phyloP scores from a whole-genome alignment of 768 basidiomycete species.

The Rhizopogon salebrosus region DNA sequence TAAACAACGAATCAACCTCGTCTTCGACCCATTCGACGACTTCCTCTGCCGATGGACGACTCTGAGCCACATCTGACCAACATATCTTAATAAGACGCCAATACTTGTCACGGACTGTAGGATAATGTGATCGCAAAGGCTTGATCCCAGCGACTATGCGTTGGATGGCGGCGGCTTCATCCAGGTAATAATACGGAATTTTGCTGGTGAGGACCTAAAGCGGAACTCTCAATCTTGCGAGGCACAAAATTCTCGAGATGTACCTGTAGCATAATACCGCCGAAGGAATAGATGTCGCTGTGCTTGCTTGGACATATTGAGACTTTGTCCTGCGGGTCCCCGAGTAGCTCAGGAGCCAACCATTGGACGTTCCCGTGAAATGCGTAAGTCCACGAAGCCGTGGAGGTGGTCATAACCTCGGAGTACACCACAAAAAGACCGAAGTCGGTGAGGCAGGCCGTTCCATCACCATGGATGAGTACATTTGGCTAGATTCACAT shows the following conservation, averaged over 20 bases:
- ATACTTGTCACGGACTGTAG: constrained; percentile 31
- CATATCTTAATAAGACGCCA: constrained; percentile 38
- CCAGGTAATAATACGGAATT: constrained; percentile 17
- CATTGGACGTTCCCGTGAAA: constrained; percentile 29
- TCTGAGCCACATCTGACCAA: constrained; percentile 26
- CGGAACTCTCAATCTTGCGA: too few species aligned
- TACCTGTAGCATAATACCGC: too few species aligned
- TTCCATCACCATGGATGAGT: too few species aligned
- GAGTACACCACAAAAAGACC: constrained; percentile 36
- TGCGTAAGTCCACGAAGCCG: constrained; percentile 7
- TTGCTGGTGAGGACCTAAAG: constrained; percentile 4
- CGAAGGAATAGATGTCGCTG: constrained; percentile 39
- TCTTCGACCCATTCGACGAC: background rate
- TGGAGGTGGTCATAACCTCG: constrained; percentile 23
- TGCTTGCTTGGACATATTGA: too few species aligned
- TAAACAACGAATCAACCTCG: background rate
- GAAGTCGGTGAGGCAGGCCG: constrained; percentile 34
- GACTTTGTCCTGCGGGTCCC: too few species aligned
- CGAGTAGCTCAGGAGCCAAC: constrained; percentile 4
- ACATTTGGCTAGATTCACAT: too few species aligned
- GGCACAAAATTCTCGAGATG: background rate
- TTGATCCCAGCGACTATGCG: constrained; percentile 8
- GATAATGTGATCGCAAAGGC: constrained; percentile 13
- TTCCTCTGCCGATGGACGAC: background rate
- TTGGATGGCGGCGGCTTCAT: constrained; percentile 13